Percentiles rank a stretch among this genome's conserved stretches.
Evolutionary conservation across 441 rosid genomes (phyloP).

Genomic region (Erodium texanum): DNA sequence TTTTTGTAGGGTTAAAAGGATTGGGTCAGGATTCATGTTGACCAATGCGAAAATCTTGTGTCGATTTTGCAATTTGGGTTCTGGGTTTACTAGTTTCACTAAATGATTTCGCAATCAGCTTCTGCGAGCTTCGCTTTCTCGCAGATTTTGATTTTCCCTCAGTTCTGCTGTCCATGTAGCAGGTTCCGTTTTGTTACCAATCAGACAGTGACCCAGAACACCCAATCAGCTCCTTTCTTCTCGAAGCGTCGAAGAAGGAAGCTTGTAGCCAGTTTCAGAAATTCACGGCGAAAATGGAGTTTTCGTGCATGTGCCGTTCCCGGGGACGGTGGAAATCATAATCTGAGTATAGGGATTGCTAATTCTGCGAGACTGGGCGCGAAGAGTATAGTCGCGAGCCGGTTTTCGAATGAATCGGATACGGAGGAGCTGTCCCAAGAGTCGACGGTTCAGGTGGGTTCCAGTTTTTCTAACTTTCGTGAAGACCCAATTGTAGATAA

Average conservation of each 20-base stretch:
- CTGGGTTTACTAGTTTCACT: constrained; percentile 19
- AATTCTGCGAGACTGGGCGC: constrained; percentile 29
- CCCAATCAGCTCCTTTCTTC: constrained; percentile 18
- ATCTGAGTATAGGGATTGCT: constrained; percentile 22
- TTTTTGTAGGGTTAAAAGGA: too few relatives aligned
- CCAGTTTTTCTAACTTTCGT: constrained; percentile 47
- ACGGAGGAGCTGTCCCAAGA: constrained; percentile 4
- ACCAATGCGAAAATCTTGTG: constrained; percentile 18
- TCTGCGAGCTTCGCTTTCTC: constrained; percentile 29
- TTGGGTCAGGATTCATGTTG: constrained; percentile 18
- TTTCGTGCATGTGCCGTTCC: constrained; percentile 33
- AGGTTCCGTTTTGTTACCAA: not conserved
- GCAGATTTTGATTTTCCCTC: constrained; percentile 18
- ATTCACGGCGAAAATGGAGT: constrained; percentile 19
- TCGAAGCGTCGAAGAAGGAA: constrained; percentile 23
- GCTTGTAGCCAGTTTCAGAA: not conserved
- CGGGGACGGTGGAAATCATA: constrained; percentile 9
- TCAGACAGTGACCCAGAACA: not conserved
- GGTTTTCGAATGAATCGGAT: constrained; percentile 43
- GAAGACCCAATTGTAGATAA: constrained; percentile 86
- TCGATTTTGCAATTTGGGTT: constrained; percentile 14
- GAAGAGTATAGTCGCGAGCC: constrained; percentile 31
- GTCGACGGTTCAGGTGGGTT: not conserved
- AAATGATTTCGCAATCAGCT: constrained; percentile 55
- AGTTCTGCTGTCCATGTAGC: not conserved